Percentiles rank a stretch among this genome's conserved stretches.
Evolutionary conservation across 495 filamentous ascomycete genomes (phyloP).

Genomic region (Penicillium cataractarum): DNA sequence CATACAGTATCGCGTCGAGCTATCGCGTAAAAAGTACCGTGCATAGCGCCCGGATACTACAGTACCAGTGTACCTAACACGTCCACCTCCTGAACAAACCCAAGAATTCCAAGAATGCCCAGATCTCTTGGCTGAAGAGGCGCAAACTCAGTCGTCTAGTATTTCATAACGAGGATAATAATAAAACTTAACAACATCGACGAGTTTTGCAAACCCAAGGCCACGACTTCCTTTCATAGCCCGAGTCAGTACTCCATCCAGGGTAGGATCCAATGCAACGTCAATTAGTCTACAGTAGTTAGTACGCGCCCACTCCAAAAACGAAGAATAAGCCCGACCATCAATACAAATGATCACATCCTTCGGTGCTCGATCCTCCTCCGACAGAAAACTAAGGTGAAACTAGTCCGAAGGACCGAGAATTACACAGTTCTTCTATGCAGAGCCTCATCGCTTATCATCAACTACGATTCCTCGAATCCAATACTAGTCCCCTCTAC

Average conservation of each 20-base stretch:
- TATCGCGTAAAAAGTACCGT: background rate
- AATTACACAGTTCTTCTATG: background rate
- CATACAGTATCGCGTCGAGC: background rate
- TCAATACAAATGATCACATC: no score
- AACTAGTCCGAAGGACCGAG: background rate
- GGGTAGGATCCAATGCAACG: background rate
- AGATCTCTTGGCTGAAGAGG: no score
- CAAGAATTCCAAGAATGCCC: no score
- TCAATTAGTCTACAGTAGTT: background rate
- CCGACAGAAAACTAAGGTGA: background rate
- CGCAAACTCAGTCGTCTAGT: no score
- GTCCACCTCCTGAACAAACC: background rate
- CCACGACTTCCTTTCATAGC: no score
- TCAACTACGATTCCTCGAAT: background rate
- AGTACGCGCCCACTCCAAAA: background rate
- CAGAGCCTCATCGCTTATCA: background rate
- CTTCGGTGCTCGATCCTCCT: no score
- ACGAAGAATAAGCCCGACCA: no score
- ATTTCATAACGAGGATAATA: no score
- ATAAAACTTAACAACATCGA: no score
- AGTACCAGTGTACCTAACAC: background rate
- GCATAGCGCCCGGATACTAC: no score
- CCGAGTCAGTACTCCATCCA: no score
- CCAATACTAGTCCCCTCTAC: background rate
- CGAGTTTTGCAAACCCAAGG: no score